These are phyloP conservation scores for Alisma plantagoaquatica DNA, from an alignment of 106 monocot genomes.

Conservation along the genomic window DNA sequence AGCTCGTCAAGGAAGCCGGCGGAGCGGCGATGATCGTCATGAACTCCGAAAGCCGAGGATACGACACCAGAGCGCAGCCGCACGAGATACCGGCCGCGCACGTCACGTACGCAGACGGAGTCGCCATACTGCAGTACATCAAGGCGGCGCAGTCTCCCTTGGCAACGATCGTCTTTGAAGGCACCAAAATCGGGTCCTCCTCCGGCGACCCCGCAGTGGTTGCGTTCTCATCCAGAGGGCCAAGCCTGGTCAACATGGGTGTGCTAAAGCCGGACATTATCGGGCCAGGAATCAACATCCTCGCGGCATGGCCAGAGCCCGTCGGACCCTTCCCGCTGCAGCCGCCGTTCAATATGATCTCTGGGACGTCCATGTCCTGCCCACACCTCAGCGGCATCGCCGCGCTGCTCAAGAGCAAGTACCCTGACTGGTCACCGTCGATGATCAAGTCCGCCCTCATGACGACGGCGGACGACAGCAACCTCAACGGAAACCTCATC, in stretches of 20 bases:
- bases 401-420: too few species aligned
- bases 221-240: too few species aligned
- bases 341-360: too few species aligned
- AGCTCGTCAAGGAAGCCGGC: conserved; percentile 33
- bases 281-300: too few species aligned
- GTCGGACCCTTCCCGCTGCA: too few species aligned
- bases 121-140: conserved; percentile 7
- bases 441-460: too few species aligned
- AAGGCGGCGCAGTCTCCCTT: neutral
- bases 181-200: conserved; percentile 25
- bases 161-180: conserved; percentile 34
- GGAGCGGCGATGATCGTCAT: conserved; percentile 15
- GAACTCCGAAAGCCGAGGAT: too few species aligned
- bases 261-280: too few species aligned
- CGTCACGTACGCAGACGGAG: neutral
- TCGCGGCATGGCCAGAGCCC: conserved; percentile 69
- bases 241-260: too few species aligned
- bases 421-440: too few species aligned
- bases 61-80: neutral
- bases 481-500: conserved; percentile 49
- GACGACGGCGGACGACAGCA: conserved; percentile 50
- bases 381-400: too few species aligned
- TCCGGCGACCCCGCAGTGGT: conserved; percentile 68
- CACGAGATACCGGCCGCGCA: conserved; percentile 3
- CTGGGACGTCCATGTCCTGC: too few species aligned